Evolutionary conservation across 306 rosid species (phyloP), one percentile per base, ranked within the genome.

Genomic region (Argentina anserina): DNA sequence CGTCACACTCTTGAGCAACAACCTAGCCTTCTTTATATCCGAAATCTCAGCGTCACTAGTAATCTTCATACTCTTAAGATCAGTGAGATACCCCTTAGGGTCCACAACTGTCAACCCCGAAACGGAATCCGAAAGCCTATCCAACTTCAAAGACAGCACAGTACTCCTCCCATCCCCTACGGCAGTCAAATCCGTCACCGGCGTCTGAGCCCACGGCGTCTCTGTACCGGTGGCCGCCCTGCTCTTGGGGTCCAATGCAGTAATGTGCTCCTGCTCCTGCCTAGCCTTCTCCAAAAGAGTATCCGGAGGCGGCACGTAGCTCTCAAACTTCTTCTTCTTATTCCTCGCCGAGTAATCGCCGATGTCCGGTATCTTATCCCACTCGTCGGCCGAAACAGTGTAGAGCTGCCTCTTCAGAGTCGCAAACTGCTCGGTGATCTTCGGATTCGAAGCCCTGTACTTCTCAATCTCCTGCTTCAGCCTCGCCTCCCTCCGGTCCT

Each of bases 91-190:
- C 56, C 96, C 97, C 73, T 92, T 92, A 0, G 96, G 97, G 47
- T 89, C 96, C 10, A 92, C 96, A 62, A 86, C 92, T 0, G 93
- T 89, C 84, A 89, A 79, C 61, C 97, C 93, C 0, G 96, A 89
- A 23, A 89, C 91, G 0, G 97, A 89, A 85, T 89, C 97, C 0
- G 96, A 89, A 29, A 92, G 80, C 78, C 96, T 86, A 81, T 91
- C 97, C 50, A 91, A 80, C 37, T 91, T 91, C 85, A 89, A 75
- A 0, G 96, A 91, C 77, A 91, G 76, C 61, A 91, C 97, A 29
- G 96, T 91, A 52, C 92, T 92, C 72, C 98, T 88, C 14, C 98
- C 98, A 79, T 92, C 95, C 20, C 96, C 98, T 11, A 90, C 98
- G 0, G 92, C 98, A 26, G 98, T 92, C 85, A 92, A 84, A 81